Evolutionary conservation across 352 stramenopile genomes (phyloP).

Genomic region (Pythium dissimile): DNA sequence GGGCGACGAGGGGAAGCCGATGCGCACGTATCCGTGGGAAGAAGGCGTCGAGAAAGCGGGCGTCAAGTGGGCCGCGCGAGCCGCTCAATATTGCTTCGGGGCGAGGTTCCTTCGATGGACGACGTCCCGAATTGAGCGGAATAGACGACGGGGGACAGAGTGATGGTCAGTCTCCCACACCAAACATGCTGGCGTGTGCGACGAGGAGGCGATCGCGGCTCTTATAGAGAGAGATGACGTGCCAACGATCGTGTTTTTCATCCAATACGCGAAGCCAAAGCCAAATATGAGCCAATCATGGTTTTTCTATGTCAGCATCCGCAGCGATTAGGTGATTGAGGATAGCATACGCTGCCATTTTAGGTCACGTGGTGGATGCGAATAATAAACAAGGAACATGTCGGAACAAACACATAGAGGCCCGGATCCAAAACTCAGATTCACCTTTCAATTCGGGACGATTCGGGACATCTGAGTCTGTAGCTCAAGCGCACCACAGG

Average conservation of each 20-base stretch:
- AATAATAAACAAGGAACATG: neutral
- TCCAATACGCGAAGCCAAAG: neutral
- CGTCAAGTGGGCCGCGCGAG: neutral
- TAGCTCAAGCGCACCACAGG: too few relatives aligned
- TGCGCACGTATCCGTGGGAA: neutral
- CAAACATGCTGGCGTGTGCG: constrained; percentile 7
- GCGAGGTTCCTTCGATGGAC: constrained; percentile 24
- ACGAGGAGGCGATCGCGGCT: constrained; percentile 15
- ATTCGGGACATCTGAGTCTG: constrained; percentile 13
- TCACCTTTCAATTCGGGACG: neutral
- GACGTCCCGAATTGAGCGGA: constrained; percentile 6
- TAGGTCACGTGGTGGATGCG: neutral
- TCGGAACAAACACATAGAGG: too few relatives aligned
- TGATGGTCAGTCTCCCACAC: constrained; percentile 14
- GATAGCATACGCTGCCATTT: neutral
- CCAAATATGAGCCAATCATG: constrained; percentile 4
- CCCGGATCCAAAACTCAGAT: too few relatives aligned
- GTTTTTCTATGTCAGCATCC: too few relatives aligned
- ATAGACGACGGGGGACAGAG: constrained; percentile 9
- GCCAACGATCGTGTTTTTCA: neutral
- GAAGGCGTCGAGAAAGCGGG: neutral
- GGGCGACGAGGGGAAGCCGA: neutral
- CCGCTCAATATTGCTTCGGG: too few relatives aligned
- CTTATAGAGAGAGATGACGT: constrained; percentile 18
- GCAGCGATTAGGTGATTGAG: constrained; percentile 10